Evolutionary conservation across 2,329 filamentous ascomycete species (phyloP), one percentile per base, ranked within the genome.

Genomic region (Aspergillus tubingensis): DNA sequence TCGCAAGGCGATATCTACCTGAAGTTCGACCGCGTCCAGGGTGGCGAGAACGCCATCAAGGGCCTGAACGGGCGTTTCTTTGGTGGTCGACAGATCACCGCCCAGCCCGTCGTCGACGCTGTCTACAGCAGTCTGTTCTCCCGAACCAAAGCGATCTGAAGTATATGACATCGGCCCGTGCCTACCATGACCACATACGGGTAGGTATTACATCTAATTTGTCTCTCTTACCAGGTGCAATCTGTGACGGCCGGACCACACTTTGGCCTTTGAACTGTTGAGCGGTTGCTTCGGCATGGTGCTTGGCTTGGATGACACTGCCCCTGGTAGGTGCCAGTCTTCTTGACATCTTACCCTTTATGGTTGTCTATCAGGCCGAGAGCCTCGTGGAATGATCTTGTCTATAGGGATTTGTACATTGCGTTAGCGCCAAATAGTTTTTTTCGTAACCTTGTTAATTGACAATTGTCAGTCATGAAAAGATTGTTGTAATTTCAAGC

Each of bases 121-220:
- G 92, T 99, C 81, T 99, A 98, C 87, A 95, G 91, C 87, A 96
- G 91, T 85, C 87, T 96, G 80, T 96, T 95, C 83, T 91, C 90
- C 79, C 89, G 91, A 77, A 91, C 90, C 70, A 90, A 90, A 79
- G 90, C 90, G 77, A 91, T 92, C 71, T 93, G 17, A 55, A 81
- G 61, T 59, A 55, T 44, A 54, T 30, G 43, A 59, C 30, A 30
- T 17, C 30, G n/a, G 21, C 10, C 25, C 8, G 47, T 11, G 39
- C 32, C 44, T 39, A 13, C 15, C 44, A 50, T 36, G 19, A 27
- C 32, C 39, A 60, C 51, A 51, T 60, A 57, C 59, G 67, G 70
- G 68, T 72, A 73, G 71, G 67, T 72, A 64, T 70, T 64, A 60
- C 57, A 65, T 67, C 65, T 67, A 67, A 65, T 74, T 63, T 68